Conservation (phyloP, 345 rosid genomes). For the Anastatica hierochuntica region DNA sequence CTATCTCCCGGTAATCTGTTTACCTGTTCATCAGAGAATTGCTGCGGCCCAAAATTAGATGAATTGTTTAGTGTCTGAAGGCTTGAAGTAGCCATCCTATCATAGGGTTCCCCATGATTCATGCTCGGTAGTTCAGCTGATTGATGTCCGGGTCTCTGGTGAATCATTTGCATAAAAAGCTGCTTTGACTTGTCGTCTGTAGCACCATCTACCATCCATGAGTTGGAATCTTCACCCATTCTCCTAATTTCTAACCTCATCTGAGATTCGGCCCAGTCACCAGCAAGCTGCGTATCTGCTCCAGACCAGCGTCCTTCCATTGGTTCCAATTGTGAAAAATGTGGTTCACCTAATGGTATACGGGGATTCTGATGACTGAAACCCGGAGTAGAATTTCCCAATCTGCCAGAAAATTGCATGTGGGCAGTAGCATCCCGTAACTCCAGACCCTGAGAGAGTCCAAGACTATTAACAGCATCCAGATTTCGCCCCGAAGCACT, state of each 20-base stretch:
- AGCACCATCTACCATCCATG: conserved; percentile 40
- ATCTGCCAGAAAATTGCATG: conserved; percentile 41
- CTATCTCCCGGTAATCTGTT: conserved; percentile 22
- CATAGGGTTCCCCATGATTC: conserved; percentile 32
- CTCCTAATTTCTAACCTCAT: conserved; percentile 29
- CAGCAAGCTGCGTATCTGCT: conserved; percentile 30
- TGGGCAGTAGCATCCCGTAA: conserved; percentile 35
- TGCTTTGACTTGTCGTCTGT: conserved; percentile 44
- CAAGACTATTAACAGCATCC: conserved; percentile 40
- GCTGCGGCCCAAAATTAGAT: too few species aligned
- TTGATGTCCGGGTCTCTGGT: conserved; percentile 31
- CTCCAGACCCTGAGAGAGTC: conserved; percentile 45
- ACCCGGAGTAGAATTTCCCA: conserved; percentile 43
- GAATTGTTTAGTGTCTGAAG: not conserved
- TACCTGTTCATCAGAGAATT: conserved; percentile 18
- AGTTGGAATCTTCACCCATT: conserved; percentile 21
- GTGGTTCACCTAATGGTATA: conserved; percentile 34
- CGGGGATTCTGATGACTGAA: conserved; percentile 42
- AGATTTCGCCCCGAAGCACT: conserved; percentile 42
- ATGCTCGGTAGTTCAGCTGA: conserved; percentile 30
- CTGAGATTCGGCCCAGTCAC: conserved; percentile 40
- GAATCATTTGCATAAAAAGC: conserved; percentile 37
- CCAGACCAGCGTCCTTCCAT: conserved; percentile 39
- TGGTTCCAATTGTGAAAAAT: conserved; percentile 30
- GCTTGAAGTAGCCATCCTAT: conserved; percentile 43